Conservation (phyloP, 768 basidiomycete species). For the Dioszegia aurantiaca region DNA sequence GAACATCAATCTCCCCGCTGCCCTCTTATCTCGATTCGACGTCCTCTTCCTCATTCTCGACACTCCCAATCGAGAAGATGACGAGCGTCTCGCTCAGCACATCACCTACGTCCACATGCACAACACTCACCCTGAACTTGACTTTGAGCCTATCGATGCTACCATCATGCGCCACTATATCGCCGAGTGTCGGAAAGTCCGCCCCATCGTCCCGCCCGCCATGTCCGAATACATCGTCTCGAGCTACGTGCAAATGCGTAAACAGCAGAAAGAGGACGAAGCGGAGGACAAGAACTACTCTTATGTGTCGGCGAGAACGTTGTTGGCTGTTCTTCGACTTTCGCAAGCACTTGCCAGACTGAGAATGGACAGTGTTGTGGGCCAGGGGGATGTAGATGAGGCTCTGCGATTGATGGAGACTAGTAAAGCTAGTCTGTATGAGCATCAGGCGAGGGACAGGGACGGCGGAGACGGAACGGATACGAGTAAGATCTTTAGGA, state of each 20-base stretch:
- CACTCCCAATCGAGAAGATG: conserved; percentile 89
- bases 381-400: conserved; percentile 87
- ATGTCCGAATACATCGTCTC: conserved; percentile 93
- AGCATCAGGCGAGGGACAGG: conserved; percentile 67
- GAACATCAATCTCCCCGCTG: conserved; percentile 98
- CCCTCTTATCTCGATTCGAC: conserved; percentile 92
- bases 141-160: conserved; percentile 75
- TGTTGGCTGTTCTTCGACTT: conserved; percentile 89
- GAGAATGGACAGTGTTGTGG: conserved; percentile 75
- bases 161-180: conserved; percentile 93
- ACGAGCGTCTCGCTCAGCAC: conserved; percentile 92
- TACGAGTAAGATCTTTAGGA: conserved; percentile 78
- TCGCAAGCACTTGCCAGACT: conserved; percentile 92
- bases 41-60: conserved; percentile 94
- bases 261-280: conserved; percentile 86
- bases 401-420: conserved; percentile 95
- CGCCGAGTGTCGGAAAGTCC: conserved; percentile 77
- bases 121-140: conserved; percentile 77
- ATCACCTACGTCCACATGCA: conserved; percentile 99
- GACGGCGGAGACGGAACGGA: conserved; percentile 70
- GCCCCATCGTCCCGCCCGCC: conserved; percentile 81
- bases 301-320: conserved; percentile 93
- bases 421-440: conserved; percentile 80
- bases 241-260: conserved; percentile 91
- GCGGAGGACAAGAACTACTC: conserved; percentile 81